A percentile compares a stretch with the other conserved stretches of the same genome.
These are phyloP conservation scores for Phytophthora sp. DNA, from an alignment of 352 stramenopile species.

Conservation along the genomic window DNA sequence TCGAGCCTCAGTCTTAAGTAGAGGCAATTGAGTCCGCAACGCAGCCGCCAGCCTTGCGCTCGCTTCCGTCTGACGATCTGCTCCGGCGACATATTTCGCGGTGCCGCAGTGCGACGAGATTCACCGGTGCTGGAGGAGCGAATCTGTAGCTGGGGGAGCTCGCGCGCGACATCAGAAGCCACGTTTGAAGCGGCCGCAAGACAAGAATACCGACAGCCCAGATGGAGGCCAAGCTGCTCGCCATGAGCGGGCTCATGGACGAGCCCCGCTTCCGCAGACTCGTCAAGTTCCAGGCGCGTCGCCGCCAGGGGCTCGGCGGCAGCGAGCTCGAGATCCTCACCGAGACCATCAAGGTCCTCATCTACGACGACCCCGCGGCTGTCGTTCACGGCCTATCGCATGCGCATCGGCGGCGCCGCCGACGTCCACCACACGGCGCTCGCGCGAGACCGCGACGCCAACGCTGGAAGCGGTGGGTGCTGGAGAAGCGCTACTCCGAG, in stretches of 20 bases:
- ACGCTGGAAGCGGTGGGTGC: conserved; percentile 42
- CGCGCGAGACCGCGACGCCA: conserved; percentile 14
- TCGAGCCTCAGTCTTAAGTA: too few relatives aligned
- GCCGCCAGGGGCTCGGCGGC: conserved; percentile 40
- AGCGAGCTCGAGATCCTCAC: conserved; percentile 57
- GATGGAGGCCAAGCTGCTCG: conserved; percentile 38
- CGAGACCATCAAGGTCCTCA: conserved; percentile 19
- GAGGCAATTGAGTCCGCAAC: too few relatives aligned
- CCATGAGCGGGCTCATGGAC: conserved; percentile 36
- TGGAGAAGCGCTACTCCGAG: conserved; percentile 69
- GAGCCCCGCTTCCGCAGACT: conserved; percentile 49
- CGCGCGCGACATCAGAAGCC: too few relatives aligned
- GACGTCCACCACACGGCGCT: conserved; percentile 28
- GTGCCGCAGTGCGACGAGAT: conserved; percentile 8
- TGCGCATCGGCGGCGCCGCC: conserved; percentile 52
- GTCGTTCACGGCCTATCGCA: conserved; percentile 60
- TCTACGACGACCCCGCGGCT: conserved; percentile 30
- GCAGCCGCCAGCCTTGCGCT: too few relatives aligned
- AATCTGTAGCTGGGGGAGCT: too few relatives aligned
- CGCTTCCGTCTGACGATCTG: background rate
- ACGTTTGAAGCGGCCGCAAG: background rate
- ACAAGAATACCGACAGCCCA: background rate
- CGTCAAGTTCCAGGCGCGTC: conserved; percentile 64
- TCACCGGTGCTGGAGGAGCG: background rate
- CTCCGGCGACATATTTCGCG: background rate